Evolutionary conservation across 106 monocot genomes (phyloP).

Genomic region (Cymbidium sinense): DNA sequence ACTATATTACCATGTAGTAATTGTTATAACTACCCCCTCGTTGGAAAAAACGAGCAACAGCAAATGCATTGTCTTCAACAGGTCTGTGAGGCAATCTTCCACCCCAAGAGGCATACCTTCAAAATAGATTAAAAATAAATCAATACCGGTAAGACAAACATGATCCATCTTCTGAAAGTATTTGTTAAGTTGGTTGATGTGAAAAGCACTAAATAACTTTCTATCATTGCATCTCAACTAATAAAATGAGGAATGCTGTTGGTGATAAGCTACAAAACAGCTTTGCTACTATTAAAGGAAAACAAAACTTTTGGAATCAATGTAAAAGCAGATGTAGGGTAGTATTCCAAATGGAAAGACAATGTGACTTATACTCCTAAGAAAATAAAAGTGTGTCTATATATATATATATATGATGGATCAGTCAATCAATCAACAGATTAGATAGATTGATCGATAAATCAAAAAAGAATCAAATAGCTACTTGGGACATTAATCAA

Average conservation of each 20-base stretch:
- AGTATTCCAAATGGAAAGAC: neutral
- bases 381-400: no score
- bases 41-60: slow-evolving; percentile 92
- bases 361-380: no score
- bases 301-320: neutral
- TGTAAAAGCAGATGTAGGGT: neutral
- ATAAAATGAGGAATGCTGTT: neutral
- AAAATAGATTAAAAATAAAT: slow-evolving; percentile 8
- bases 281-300: neutral
- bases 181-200: neutral
- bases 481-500: neutral
- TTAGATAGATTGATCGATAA: no score
- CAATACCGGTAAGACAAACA: neutral
- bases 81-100: slow-evolving; percentile 74
- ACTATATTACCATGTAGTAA: slow-evolving; percentile 81
- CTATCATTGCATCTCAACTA: neutral
- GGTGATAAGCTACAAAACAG: neutral
- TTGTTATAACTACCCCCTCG: slow-evolving; percentile 89
- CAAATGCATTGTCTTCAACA: slow-evolving; percentile 95
- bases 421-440: neutral
- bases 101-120: slow-evolving; percentile 85
- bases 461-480: neutral
- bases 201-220: neutral
- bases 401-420: neutral
- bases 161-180: neutral